These are phyloP conservation scores for Talaromyces sp. DNA, from an alignment of 2,329 filamentous ascomycete genomes.

Conservation along the genomic window DNA sequence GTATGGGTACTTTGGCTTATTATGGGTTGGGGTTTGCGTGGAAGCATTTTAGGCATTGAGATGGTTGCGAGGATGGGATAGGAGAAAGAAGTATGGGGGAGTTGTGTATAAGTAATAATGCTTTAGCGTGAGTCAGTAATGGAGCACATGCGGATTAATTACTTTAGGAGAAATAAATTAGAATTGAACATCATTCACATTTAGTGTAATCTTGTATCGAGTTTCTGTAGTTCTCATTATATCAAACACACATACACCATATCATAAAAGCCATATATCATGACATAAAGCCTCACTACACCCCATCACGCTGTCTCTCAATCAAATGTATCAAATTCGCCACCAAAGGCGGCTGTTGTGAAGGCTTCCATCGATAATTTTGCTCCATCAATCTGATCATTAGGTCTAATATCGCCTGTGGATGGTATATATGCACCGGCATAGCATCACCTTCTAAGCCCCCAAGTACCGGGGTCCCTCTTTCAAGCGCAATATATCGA, in stretches of 20 bases:
- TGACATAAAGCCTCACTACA: not conserved
- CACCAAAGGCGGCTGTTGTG: conserved; percentile 12
- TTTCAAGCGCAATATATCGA: conserved; percentile 19
- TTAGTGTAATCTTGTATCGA: not conserved
- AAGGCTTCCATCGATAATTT: conserved; percentile 29
- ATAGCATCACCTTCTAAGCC: not conserved
- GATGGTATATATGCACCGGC: conserved; percentile 9
- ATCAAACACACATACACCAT: not conserved
- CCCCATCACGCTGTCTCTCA: conserved; percentile 9
- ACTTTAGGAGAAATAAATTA: too few relatives aligned
- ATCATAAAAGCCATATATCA: not conserved
- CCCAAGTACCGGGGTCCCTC: conserved; percentile 7
- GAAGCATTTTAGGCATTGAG: not conserved
- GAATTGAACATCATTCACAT: not conserved
- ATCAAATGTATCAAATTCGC: conserved; percentile 17
- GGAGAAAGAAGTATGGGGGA: not conserved
- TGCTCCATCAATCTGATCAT: conserved; percentile 20
- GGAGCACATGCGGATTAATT: not conserved
- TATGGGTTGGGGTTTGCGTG: conserved; percentile 10
- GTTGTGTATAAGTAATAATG: not conserved
- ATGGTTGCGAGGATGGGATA: not conserved
- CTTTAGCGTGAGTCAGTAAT: not conserved
- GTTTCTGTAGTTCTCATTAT: not conserved
- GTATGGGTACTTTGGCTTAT: conserved; percentile 17
- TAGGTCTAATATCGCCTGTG: conserved; percentile 16